Evolutionary conservation across 345 rosid species (phyloP).

Genomic region (Arabidopsis thaliana): TAIR10.1 NC_003070.9:6108501-6109000

Average conservation of each 20-base stretch:
- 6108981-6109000: conserved; percentile 53
- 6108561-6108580: conserved; percentile 68
- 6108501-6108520: conserved; percentile 71
- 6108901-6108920: conserved; percentile 39
- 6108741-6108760: conserved; percentile 53
- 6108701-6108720: conserved; percentile 64
- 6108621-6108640: conserved; percentile 70
- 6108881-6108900: conserved; percentile 44
- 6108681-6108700: conserved; percentile 55
- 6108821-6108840: conserved; percentile 54
- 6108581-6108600: conserved; percentile 59
- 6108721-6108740: conserved; percentile 62
- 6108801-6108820: conserved; percentile 38
- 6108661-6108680: conserved; percentile 46
- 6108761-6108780: conserved; percentile 61
- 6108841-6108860: conserved; percentile 46
- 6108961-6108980: conserved; percentile 47
- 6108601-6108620: conserved; percentile 51
- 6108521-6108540: conserved; percentile 56
- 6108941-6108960: conserved; percentile 45
- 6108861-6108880: conserved; percentile 54
- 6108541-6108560: conserved; percentile 64
- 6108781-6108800: conserved; percentile 53
- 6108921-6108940: conserved; percentile 35
- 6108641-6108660: conserved; percentile 68